Conservation (phyloP, 768 basidiomycete genomes). For the Naematelia encephala region DNA sequence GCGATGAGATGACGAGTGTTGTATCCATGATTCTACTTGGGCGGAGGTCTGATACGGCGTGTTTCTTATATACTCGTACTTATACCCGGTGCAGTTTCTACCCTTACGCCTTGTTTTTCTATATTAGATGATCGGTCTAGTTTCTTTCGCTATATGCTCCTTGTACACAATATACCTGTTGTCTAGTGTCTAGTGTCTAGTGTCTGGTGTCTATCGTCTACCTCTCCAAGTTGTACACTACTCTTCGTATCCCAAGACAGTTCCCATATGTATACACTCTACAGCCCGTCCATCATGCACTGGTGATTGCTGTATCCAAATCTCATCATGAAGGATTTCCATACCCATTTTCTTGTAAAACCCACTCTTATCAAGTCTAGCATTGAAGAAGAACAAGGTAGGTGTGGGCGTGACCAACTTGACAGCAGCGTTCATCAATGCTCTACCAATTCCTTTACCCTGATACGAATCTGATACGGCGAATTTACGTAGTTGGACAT, state of each 20-base stretch:
- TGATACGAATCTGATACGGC: conserved; percentile 19
- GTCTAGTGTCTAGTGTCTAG: conserved; percentile 1
- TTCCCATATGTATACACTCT: conserved; percentile 30
- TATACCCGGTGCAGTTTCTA: too few species aligned
- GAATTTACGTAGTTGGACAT: conserved; percentile 34
- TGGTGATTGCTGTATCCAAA: conserved; percentile 20
- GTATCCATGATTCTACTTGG: too few species aligned
- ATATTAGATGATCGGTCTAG: too few species aligned
- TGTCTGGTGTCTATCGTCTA: neutral
- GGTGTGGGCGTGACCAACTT: neutral
- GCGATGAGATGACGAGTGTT: too few species aligned
- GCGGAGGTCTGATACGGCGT: too few species aligned
- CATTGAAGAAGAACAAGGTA: conserved; percentile 28
- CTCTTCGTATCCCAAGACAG: neutral
- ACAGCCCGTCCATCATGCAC: conserved; percentile 15
- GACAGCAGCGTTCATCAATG: conserved; percentile 7
- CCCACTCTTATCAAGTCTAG: conserved; percentile 21
- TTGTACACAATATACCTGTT: too few species aligned
- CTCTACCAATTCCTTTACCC: conserved; percentile 21
- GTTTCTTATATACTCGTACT: too few species aligned
- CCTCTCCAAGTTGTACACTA: neutral
- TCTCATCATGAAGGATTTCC: conserved; percentile 13
- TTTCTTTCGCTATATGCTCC: too few species aligned
- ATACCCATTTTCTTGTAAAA: conserved; percentile 26
- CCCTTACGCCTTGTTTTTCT: too few species aligned